Conservation (phyloP, 2,329 filamentous ascomycete species). For the Aspergillus ustus region DNA sequence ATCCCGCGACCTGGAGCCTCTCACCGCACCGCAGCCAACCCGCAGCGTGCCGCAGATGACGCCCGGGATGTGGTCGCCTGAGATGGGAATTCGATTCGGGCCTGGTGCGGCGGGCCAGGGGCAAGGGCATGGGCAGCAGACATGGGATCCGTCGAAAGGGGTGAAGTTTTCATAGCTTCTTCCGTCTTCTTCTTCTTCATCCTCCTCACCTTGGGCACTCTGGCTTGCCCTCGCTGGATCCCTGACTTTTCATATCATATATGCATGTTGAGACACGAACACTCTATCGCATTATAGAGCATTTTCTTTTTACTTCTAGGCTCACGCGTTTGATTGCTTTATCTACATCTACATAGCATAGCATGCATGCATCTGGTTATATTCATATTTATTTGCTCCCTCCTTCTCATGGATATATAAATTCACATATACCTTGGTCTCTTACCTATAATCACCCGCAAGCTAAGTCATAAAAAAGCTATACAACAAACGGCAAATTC, state of each 20-base stretch:
- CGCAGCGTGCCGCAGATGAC: slow-evolving; percentile 48
- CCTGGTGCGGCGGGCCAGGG: not conserved
- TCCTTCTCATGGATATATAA: too few relatives aligned
- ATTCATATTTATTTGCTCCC: too few relatives aligned
- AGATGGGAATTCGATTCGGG: slow-evolving; percentile 79
- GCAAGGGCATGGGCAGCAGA: slow-evolving; percentile 51
- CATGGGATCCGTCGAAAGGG: slow-evolving; percentile 64
- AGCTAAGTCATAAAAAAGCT: too few relatives aligned
- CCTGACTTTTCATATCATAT: not conserved
- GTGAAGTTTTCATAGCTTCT: slow-evolving; percentile 57
- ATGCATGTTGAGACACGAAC: too few relatives aligned
- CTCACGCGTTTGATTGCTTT: too few relatives aligned
- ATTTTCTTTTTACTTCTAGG: too few relatives aligned
- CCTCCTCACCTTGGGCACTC: not conserved
- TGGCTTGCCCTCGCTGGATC: not conserved
- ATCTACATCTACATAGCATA: too few relatives aligned
- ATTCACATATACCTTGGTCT: too few relatives aligned
- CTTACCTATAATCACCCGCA: too few relatives aligned
- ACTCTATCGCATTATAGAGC: too few relatives aligned
- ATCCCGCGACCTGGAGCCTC: slow-evolving; percentile 32
- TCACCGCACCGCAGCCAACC: slow-evolving; percentile 56
- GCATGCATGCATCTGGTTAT: too few relatives aligned
- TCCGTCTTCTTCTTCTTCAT: not conserved
- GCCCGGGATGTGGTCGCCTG: slow-evolving; percentile 74
- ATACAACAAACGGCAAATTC: too few relatives aligned